phyloP scores from a whole-genome alignment of 495 filamentous ascomycete genomes.

The Neurospora hispaniola region DNA sequence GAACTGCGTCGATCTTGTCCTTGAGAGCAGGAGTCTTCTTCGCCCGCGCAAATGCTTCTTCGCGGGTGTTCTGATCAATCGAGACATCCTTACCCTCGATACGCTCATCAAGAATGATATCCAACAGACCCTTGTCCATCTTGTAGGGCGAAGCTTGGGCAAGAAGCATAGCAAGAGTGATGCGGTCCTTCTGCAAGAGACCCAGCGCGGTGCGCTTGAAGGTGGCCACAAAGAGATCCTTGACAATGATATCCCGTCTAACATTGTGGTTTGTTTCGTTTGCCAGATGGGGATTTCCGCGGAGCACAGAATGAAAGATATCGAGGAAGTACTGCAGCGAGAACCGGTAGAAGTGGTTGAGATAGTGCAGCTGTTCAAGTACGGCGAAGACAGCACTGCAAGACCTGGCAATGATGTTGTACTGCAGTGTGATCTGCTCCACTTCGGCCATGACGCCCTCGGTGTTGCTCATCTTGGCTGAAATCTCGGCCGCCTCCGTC shows the following conservation, averaged over 20 bases:
- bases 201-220: conserved; percentile 91
- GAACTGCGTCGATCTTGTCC: conserved; percentile 50
- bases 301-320: conserved; percentile 91
- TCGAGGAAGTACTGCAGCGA: conserved; percentile 95
- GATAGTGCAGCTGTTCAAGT: conserved; percentile 90
- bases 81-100: conserved; percentile 72
- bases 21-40: conserved; percentile 64
- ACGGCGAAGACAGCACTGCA: conserved; percentile 97
- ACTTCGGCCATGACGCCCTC: conserved; percentile 98
- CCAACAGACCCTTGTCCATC: conserved; percentile 83
- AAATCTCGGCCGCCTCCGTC: conserved; percentile 92
- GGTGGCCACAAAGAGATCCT: conserved; percentile 78
- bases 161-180: conserved; percentile 92
- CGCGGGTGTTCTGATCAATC: conserved; percentile 47
- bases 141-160: conserved; percentile 87
- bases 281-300: conserved; percentile 63
- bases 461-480: conserved; percentile 88
- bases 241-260: conserved; percentile 78
- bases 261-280: conserved; percentile 62
- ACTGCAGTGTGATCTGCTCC: conserved; percentile 84
- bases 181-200: conserved; percentile 83
- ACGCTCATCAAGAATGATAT: conserved; percentile 70
- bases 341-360: conserved; percentile 99
- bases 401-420: conserved; percentile 81
- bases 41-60: conserved; percentile 58